These are phyloP conservation scores for Phytopythium chamaehyphon DNA, from an alignment of 352 stramenopile species.

Conservation along the genomic window DNA sequence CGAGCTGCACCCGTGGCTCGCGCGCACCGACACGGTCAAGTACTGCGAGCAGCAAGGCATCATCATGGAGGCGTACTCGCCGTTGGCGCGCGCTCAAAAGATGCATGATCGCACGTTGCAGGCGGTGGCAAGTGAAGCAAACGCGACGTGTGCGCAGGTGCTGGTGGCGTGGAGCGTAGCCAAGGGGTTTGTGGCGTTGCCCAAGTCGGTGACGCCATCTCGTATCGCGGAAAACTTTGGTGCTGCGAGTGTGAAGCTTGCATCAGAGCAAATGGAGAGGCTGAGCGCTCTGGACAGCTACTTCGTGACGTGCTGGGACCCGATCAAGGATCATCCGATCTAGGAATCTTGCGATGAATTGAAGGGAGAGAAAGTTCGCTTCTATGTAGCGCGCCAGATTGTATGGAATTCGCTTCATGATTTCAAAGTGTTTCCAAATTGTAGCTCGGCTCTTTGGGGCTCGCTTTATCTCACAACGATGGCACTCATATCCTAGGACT, in stretches of 20 bases:
- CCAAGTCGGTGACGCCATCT: conserved; percentile 26
- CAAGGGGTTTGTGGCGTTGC: conserved; percentile 35
- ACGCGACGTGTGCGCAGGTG: conserved; percentile 25
- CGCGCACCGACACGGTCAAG: conserved; percentile 25
- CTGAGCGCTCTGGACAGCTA: conserved; percentile 22
- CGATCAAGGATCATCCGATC: conserved; percentile 9
- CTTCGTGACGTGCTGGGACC: conserved; percentile 21
- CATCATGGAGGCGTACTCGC: conserved; percentile 27
- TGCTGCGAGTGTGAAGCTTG: conserved; percentile 12
- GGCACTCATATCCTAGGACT: no score
- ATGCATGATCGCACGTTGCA: conserved; percentile 18
- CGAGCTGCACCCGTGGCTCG: conserved; percentile 42
- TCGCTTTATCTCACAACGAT: no score
- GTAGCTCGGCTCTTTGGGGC: no score
- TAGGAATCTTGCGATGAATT: no score
- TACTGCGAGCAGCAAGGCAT: conserved; percentile 30
- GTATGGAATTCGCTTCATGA: no score
- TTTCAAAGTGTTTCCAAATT: no score
- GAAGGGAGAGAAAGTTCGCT: no score
- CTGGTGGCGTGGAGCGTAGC: conserved; percentile 29
- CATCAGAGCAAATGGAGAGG: conserved; percentile 12
- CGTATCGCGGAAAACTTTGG: conserved; percentile 31
- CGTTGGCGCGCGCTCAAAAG: conserved; percentile 14
- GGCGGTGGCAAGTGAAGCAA: conserved; percentile 13
- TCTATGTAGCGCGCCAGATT: no score